Conservation (phyloP, 495 filamentous ascomycete species). For the Talaromyces liani region DNA sequence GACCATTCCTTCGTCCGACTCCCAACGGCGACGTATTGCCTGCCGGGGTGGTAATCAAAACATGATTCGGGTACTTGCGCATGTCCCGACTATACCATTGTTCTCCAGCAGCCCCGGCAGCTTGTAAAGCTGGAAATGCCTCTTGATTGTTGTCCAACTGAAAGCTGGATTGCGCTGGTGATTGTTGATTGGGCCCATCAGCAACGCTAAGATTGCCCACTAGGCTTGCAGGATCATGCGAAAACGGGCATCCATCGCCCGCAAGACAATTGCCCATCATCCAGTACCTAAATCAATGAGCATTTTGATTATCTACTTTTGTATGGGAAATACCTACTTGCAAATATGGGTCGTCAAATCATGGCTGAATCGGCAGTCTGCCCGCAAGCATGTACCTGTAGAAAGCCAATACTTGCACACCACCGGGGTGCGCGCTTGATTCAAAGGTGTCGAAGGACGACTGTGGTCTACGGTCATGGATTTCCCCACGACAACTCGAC, state of each 20-base stretch:
- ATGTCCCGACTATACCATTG: slow-evolving; percentile 50
- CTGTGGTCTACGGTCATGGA: slow-evolving; percentile 69
- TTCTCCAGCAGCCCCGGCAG: slow-evolving; percentile 31
- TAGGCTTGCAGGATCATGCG: slow-evolving; percentile 85
- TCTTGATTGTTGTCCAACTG: slow-evolving; percentile 70
- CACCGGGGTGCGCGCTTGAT: slow-evolving; percentile 66
- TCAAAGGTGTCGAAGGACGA: slow-evolving; percentile 66
- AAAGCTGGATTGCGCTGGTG: slow-evolving; percentile 50
- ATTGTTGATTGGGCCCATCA: slow-evolving; percentile 38
- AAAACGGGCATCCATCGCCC: slow-evolving; percentile 92
- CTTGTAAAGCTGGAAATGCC: slow-evolving; percentile 77
- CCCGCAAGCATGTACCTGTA: slow-evolving; percentile 83
- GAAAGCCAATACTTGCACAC: slow-evolving; percentile 96
- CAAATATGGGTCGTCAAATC: slow-evolving; percentile 92
- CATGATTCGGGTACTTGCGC: slow-evolving; percentile 39
- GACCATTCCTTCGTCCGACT: slow-evolving; percentile 1
- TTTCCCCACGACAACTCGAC: slow-evolving; percentile 74
- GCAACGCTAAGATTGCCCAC: slow-evolving; percentile 59
- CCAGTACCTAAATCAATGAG: slow-evolving; percentile 65
- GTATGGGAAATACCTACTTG: slow-evolving; percentile 59
- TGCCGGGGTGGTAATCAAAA: slow-evolving; percentile 3
- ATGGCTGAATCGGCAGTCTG: slow-evolving; percentile 96
- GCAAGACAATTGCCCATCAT: slow-evolving; percentile 94
- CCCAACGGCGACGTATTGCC: neutral
- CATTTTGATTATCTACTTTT: neutral